Conservation (phyloP, 2,329 filamentous ascomycete species). For the Neoascochyta sp. region DNA sequence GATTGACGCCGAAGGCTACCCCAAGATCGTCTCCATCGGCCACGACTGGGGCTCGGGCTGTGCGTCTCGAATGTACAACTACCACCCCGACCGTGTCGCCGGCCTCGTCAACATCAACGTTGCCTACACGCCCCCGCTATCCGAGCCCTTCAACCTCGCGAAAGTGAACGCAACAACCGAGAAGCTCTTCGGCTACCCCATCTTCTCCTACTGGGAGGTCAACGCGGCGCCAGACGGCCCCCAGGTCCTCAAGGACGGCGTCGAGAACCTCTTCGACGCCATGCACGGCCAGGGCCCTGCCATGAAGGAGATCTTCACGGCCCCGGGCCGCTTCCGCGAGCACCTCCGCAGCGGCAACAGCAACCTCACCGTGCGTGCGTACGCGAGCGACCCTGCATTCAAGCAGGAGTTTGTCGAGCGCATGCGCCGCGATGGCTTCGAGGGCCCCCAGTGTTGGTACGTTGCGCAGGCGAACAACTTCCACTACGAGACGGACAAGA, state of each 20-base stretch:
- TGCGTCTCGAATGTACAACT: conserved; percentile 43
- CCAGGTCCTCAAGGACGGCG: conserved; percentile 38
- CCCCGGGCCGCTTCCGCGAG: conserved; percentile 33
- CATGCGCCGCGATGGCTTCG: conserved; percentile 34
- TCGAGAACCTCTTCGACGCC: conserved; percentile 39
- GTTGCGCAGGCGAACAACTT: conserved; percentile 20
- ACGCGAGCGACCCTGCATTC: conserved; percentile 31
- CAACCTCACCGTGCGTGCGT: conserved; percentile 23
- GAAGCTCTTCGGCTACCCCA: conserved; percentile 37
- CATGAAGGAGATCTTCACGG: conserved; percentile 40
- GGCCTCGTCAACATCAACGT: conserved; percentile 46
- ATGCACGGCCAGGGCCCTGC: conserved; percentile 34
- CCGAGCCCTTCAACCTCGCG: conserved; percentile 39
- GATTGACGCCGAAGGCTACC: conserved; percentile 20
- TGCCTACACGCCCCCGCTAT: conserved; percentile 39
- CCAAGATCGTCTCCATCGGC: conserved; percentile 42
- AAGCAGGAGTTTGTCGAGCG: conserved; percentile 35
- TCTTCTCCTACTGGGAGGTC: conserved; percentile 48
- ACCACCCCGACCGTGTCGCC: conserved; percentile 40
- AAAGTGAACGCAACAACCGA: conserved; percentile 30
- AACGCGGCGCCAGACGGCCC: conserved; percentile 42
- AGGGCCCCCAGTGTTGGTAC: conserved; percentile 40
- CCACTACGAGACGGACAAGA: conserved; percentile 27
- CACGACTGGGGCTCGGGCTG: conserved; percentile 50
- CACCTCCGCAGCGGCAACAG: conserved; percentile 14